phyloP scores from a whole-genome alignment of 106 monocot species.

The Iris macrosiphon region DNA sequence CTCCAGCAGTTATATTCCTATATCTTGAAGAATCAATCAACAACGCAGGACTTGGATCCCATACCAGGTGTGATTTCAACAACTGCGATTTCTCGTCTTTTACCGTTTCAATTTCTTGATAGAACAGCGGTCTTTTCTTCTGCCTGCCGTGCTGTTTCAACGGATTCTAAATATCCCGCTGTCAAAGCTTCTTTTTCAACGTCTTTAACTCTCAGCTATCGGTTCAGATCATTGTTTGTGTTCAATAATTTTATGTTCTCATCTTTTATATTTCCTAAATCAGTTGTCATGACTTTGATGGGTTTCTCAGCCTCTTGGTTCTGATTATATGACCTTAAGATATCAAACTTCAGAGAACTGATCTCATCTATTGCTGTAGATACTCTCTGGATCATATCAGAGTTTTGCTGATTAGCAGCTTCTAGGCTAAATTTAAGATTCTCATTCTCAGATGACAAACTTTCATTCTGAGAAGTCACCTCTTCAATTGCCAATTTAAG shows the following conservation, averaged over 20 bases:
- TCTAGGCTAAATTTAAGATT: too few species aligned
- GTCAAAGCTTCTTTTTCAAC: constrained; percentile 18
- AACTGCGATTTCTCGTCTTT: constrained; percentile 12
- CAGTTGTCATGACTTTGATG: constrained; percentile 17
- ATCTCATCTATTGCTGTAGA: constrained; percentile 18
- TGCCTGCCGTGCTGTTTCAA: constrained; percentile 8
- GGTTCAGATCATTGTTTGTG: constrained; percentile 16
- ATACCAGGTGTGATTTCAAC: constrained; percentile 5
- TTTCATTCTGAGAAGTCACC: constrained; percentile 22
- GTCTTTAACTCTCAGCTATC: constrained; percentile 24
- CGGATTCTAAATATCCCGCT: constrained; percentile 8
- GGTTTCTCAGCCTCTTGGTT: constrained; percentile 18
- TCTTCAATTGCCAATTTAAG: constrained; percentile 10
- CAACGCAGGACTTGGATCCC: too few species aligned
- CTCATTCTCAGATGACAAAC: too few species aligned
- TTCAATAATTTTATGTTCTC: constrained; percentile 12
- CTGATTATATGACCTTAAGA: constrained; percentile 6
- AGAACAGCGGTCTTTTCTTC: constrained; percentile 11
- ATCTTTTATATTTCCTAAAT: constrained; percentile 21
- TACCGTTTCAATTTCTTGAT: constrained; percentile 21
- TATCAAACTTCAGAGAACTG: constrained; percentile 19
- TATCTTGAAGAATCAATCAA: too few species aligned
- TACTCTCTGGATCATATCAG: constrained; percentile 14
- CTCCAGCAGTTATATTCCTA: too few species aligned
- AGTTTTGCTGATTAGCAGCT: too few species aligned